These are phyloP conservation scores for Myxozyma sirexii DNA, from an alignment of 805 yeast genomes.

Conservation along the genomic window DNA sequence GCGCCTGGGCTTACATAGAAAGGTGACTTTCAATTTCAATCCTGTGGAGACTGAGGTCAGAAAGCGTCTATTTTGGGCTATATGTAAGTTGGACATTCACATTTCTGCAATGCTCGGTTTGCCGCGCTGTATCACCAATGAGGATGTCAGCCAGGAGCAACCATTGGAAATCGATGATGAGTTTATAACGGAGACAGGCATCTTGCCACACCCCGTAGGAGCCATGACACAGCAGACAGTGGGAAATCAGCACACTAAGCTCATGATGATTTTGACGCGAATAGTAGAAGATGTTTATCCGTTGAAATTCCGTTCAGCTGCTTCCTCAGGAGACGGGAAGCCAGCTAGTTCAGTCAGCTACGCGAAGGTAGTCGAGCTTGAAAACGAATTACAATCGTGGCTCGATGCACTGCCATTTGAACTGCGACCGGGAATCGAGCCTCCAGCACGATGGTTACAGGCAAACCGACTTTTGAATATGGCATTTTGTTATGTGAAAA, in stretches of 20 bases:
- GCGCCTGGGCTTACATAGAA: conserved; percentile 80
- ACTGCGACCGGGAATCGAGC: conserved; percentile 70
- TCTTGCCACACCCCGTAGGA: conserved; percentile 52
- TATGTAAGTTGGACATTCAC: conserved; percentile 87
- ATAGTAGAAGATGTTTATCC: conserved; percentile 78
- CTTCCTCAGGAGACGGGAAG: conserved; percentile 13
- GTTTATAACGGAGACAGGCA: conserved; percentile 70
- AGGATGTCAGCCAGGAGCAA: conserved; percentile 83
- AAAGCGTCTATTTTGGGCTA: conserved; percentile 85
- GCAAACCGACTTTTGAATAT: conserved; percentile 66
- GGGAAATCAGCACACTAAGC: conserved; percentile 81
- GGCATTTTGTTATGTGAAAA: conserved; percentile 61
- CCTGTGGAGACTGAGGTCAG: conserved; percentile 82
- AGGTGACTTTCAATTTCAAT: conserved; percentile 62
- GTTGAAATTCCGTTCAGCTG: conserved; percentile 46
- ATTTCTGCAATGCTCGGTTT: conserved; percentile 84
- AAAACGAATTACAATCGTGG: conserved; percentile 73
- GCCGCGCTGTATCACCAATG: conserved; percentile 74
- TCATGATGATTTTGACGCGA: conserved; percentile 69
- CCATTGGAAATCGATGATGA: conserved; percentile 88
- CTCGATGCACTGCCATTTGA: conserved; percentile 67
- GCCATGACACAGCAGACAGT: conserved; percentile 55
- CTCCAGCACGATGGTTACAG: conserved; percentile 64
- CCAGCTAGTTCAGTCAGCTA: conserved; percentile 32
- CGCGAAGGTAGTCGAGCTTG: conserved; percentile 59